A percentile compares a stretch with the other conserved stretches of the same genome.
Evolutionary conservation across 306 rosid species (phyloP).

Genomic region (Quercus bicolor): DNA sequence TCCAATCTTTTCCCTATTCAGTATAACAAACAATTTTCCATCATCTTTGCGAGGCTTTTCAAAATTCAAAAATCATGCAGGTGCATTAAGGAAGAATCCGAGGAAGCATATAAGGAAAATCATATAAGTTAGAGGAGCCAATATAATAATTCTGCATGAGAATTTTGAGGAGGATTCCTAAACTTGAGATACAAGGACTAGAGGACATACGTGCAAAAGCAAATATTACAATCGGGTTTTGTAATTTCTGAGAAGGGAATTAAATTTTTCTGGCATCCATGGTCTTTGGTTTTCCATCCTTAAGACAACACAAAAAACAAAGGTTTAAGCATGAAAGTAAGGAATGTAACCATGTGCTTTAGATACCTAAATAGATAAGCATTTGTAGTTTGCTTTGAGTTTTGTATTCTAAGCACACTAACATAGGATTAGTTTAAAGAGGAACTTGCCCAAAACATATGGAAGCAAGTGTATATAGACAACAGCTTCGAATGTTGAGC

Average conservation of each 20-base stretch:
- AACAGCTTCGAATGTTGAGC: slow-evolving; percentile 48
- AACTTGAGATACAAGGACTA: slow-evolving; percentile 49
- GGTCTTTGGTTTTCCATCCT: slow-evolving; percentile 21
- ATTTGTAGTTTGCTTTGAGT: slow-evolving; percentile 16
- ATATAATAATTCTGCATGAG: slow-evolving; percentile 30
- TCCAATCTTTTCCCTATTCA: slow-evolving; percentile 7
- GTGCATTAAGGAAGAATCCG: slow-evolving; percentile 42
- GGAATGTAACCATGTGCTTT: slow-evolving; percentile 50
- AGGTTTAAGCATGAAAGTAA: slow-evolving; percentile 48
- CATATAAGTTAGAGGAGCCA: slow-evolving; percentile 43
- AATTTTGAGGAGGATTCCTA: slow-evolving; percentile 67
- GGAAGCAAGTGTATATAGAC: slow-evolving; percentile 41
- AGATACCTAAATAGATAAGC: slow-evolving; percentile 20
- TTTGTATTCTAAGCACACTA: slow-evolving; percentile 28
- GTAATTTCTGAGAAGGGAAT: slow-evolving; percentile 45
- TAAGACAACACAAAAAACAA: slow-evolving; percentile 32
- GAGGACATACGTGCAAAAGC: slow-evolving; percentile 46
- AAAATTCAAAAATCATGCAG: slow-evolving; percentile 19
- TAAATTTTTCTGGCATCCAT: slow-evolving; percentile 29
- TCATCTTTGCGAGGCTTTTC: slow-evolving; percentile 10
- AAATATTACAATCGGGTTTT: slow-evolving; percentile 35
- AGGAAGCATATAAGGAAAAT: slow-evolving; percentile 44
- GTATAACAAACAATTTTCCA: background rate
- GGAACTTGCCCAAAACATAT: slow-evolving; percentile 41
- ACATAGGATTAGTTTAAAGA: slow-evolving; percentile 7